phyloP scores from a whole-genome alignment of 192 early-diverging fungal genomes.

The Physocladia obscura region DNA sequence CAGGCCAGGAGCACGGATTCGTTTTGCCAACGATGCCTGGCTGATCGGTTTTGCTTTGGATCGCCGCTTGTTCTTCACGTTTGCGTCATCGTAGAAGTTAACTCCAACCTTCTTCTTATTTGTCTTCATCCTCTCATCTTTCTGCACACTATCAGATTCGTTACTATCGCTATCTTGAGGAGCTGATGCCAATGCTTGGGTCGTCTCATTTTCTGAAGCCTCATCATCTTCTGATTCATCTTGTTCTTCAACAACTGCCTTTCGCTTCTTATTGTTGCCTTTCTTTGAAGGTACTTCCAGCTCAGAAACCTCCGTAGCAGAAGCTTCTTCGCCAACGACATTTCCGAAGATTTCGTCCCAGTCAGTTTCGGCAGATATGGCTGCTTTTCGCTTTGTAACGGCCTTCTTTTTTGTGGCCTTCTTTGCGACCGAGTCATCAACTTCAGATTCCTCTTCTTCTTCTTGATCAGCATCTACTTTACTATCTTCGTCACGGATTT shows the following conservation, averaged over 20 bases:
- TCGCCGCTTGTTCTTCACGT: constrained; percentile 93
- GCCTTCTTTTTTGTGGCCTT: constrained; percentile 10
- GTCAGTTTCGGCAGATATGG: constrained; percentile 52
- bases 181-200: neutral
- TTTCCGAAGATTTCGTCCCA: constrained; percentile 89
- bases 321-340: constrained; percentile 67
- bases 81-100: constrained; percentile 89
- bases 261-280: constrained; percentile 25
- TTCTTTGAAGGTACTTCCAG: constrained; percentile 8
- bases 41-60: constrained; percentile 56
- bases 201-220: neutral
- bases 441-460: constrained; percentile 47
- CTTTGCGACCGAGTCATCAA: constrained; percentile 14
- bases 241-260: constrained; percentile 21
- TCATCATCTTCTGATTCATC: constrained; percentile 29
- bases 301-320: constrained; percentile 35
- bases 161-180: constrained; percentile 11
- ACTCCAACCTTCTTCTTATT: constrained; percentile 89
- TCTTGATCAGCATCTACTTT: too few relatives aligned
- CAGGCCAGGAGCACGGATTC: constrained; percentile 24
- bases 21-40: constrained; percentile 20
- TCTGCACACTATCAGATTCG: neutral
- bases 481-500: constrained; percentile 1
- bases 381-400: constrained; percentile 29
- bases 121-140: constrained; percentile 71